Evolutionary conservation across 805 yeast genomes (phyloP).

Genomic region (Candida pseudoglaebosa): DNA sequence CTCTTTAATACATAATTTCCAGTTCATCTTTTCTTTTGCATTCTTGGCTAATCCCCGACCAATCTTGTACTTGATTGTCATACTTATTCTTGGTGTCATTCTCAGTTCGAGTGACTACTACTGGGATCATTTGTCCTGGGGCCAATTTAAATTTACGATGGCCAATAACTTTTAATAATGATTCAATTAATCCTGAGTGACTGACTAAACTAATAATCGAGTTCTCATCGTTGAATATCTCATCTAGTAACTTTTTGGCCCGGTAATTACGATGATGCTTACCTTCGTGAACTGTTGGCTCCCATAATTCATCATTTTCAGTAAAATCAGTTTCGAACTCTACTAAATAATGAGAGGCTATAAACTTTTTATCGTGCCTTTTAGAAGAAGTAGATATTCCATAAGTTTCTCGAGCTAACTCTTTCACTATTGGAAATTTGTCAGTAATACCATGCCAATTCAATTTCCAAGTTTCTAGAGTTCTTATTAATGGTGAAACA

Average conservation of each 20-base stretch:
- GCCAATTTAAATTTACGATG: slow-evolving; percentile 20
- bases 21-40: no score
- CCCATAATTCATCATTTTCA: slow-evolving; percentile 24
- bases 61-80: not conserved
- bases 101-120: slow-evolving; percentile 12
- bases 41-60: not conserved
- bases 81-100: not conserved
- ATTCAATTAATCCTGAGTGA: slow-evolving; percentile 26
- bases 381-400: slow-evolving; percentile 29
- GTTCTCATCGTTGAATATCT: slow-evolving; percentile 21
- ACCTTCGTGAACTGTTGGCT: slow-evolving; percentile 19
- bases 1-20: no score
- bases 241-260: slow-evolving; percentile 23
- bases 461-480: slow-evolving; percentile 24
- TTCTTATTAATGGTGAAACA: slow-evolving; percentile 29
- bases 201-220: slow-evolving; percentile 23
- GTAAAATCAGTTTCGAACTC: slow-evolving; percentile 23
- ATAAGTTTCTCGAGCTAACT: slow-evolving; percentile 27
- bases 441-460: slow-evolving; percentile 21
- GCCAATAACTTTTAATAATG: slow-evolving; percentile 21
- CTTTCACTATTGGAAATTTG: slow-evolving; percentile 22
- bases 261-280: slow-evolving; percentile 22
- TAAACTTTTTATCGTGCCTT: slow-evolving; percentile 21
- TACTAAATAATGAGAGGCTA: slow-evolving; percentile 16
- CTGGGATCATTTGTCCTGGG: slow-evolving; percentile 29